Base-by-base conservation (phyloP, 257 asterid species). In the Coffea canephora region DNA sequence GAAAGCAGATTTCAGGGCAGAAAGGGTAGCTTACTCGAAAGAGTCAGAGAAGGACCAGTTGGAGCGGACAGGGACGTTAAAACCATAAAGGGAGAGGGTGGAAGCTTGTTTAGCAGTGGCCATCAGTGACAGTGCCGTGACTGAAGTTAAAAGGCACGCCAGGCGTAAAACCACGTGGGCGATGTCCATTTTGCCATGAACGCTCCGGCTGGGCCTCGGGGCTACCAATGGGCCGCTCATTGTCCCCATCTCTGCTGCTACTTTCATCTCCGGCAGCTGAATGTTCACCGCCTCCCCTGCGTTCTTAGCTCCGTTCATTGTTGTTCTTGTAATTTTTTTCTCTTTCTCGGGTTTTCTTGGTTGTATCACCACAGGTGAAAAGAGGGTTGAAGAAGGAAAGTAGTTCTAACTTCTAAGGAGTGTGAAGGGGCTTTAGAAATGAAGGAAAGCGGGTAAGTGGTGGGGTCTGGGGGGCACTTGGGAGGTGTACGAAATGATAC, bases 41-140 rank as follows among this genome's bases (percentile, higher is more conserved):
- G 98, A 91, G 69, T 89, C 88, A 27, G 98, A 85, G 80, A 91
- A 92, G 65, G 97, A 90, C 98, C 98, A 94, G 67, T 92, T 92
- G 88, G 98, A 92, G 88, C 76, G 78, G 67, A 92, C 67, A 46
- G 97, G 97, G 10, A 94, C 13, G 80, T 75, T 88, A 82, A 94
- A 88, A 27, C 98, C 98, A 75, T 92, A 89, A 55, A 94, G 79
- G 21, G 97, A 86, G 59, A 94, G 88, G 73, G 93, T 83, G 49
- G 96, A 88, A 41, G 89, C 83, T 85, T 94, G 90, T 73, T 89
- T 73, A 43, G 98, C 96, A 11, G 97, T 90, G 0, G 74, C 80
- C 98, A 94, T 94, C 71, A 94, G 85, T 12, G 92, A 82, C 80
- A 91, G 34, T 23, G 94, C 91, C 6, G 91, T 81, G 66, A 91